A percentile compares a stretch with the other conserved stretches of the same genome.
Evolutionary conservation across 2,329 filamentous ascomycete species (phyloP).

Genomic region (Penicillium sp.): DNA sequence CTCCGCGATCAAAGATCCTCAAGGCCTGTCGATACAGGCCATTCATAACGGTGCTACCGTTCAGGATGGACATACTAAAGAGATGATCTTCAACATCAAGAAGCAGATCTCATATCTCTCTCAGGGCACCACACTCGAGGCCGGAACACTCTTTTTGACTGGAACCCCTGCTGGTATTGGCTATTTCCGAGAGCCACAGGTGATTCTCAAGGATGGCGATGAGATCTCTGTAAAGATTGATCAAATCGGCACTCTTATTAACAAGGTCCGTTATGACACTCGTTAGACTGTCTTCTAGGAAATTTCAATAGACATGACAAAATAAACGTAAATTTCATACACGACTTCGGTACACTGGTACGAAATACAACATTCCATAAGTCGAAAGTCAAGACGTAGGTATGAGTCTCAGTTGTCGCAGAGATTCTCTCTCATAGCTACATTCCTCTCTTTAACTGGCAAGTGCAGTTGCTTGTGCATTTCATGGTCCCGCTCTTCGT

Average conservation of each 20-base stretch:
- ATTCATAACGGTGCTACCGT: conserved; percentile 42
- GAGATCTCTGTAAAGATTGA: conserved; percentile 3
- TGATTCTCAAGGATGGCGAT: conserved; percentile 2
- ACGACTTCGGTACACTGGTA: too few relatives aligned
- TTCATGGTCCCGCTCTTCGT: too few relatives aligned
- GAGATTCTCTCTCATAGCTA: too few relatives aligned
- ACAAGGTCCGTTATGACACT: conserved; percentile 6
- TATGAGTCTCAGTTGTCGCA: too few relatives aligned
- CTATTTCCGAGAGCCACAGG: not conserved
- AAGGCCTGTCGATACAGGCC: conserved; percentile 29
- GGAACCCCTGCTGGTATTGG: conserved; percentile 34
- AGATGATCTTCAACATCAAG: conserved; percentile 41
- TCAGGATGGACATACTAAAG: conserved; percentile 44
- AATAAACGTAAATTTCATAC: too few relatives aligned
- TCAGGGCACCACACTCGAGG: conserved; percentile 32
- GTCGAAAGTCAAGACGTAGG: not conserved
- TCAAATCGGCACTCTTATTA: conserved; percentile 3
- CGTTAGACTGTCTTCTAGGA: not conserved
- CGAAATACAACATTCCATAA: too few relatives aligned
- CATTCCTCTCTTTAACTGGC: too few relatives aligned
- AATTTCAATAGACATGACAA: not conserved
- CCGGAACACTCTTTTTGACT: conserved; percentile 26
- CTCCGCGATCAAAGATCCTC: not conserved
- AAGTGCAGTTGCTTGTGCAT: too few relatives aligned
- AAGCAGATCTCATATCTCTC: conserved; percentile 42